Evolutionary conservation across 495 filamentous ascomycete genomes (phyloP).

Genomic region (Schizothecium vesticola): DNA sequence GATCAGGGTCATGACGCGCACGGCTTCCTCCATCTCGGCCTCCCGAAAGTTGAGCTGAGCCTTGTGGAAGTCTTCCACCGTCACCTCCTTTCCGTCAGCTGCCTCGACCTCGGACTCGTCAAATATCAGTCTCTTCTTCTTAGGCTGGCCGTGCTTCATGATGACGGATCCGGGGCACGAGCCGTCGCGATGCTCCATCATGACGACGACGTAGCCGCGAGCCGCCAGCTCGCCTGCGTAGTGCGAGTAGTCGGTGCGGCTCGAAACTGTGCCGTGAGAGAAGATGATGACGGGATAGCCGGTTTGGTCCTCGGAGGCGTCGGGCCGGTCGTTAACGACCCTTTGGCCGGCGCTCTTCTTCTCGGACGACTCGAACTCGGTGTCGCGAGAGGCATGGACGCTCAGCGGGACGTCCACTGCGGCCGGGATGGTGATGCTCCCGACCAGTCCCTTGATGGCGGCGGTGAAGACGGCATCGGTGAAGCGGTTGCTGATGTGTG

Average conservation of each 20-base stretch:
- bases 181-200: slow-evolving; percentile 51
- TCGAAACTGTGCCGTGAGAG: slow-evolving; percentile 49
- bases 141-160: slow-evolving; percentile 22
- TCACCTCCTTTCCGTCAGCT: slow-evolving; percentile 15
- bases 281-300: slow-evolving; percentile 47
- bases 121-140: slow-evolving; percentile 27
- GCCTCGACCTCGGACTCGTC: slow-evolving; percentile 26
- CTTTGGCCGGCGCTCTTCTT: slow-evolving; percentile 16
- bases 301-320: slow-evolving; percentile 1
- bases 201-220: slow-evolving; percentile 46
- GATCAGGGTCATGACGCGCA: slow-evolving; percentile 38
- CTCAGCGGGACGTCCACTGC: slow-evolving; percentile 39
- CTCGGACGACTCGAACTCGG: slow-evolving; percentile 15
- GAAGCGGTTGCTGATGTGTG: slow-evolving; percentile 38
- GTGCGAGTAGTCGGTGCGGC: slow-evolving; percentile 47
- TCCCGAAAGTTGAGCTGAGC: slow-evolving; percentile 47
- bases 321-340: slow-evolving; percentile 9
- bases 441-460: slow-evolving; percentile 32
- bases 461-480: slow-evolving; percentile 32
- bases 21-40: slow-evolving; percentile 49
- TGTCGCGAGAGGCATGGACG: slow-evolving; percentile 19
- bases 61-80: slow-evolving; percentile 36
- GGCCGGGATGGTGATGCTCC: slow-evolving; percentile 41
- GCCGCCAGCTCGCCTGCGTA: slow-evolving; percentile 50
- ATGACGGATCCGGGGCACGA: slow-evolving; percentile 45